phyloP scores from a whole-genome alignment of 176 grass and related monocot species.

The Miscanthus lutarioriparius region DNA sequence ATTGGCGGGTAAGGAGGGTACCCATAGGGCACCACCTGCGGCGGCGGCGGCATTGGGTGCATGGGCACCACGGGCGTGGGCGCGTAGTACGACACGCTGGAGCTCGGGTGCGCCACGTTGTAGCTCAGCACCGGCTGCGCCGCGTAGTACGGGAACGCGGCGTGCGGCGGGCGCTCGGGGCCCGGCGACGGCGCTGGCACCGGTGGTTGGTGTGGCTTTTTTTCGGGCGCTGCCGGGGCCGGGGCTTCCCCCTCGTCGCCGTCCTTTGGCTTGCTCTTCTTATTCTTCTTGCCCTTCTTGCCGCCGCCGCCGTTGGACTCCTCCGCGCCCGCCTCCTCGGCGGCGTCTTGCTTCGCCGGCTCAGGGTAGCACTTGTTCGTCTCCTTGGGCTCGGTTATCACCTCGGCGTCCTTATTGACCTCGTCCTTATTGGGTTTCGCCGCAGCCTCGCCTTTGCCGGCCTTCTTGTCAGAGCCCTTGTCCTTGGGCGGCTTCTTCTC shows the following conservation, averaged over 20 bases:
- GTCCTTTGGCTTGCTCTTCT: constrained; percentile 42
- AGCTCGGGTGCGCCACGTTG: constrained; percentile 60
- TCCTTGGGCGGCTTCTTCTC: constrained; percentile 31
- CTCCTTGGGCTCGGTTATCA: constrained; percentile 19
- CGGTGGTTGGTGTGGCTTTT: background rate
- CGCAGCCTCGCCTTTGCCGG: constrained; percentile 28
- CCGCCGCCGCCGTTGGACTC: constrained; percentile 16
- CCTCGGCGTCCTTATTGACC: constrained; percentile 19
- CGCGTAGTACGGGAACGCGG: constrained; percentile 41
- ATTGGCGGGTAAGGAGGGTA: constrained; percentile 27
- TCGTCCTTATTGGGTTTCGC: constrained; percentile 30
- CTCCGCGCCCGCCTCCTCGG: constrained; percentile 25
- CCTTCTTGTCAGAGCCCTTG: constrained; percentile 28
- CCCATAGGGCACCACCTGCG: constrained; percentile 22
- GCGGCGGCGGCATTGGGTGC: constrained; percentile 32
- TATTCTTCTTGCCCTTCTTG: constrained; percentile 59
- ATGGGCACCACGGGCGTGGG: constrained; percentile 34
- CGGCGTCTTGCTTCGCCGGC: constrained; percentile 21
- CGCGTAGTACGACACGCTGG: constrained; percentile 77
- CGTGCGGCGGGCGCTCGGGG: constrained; percentile 16
- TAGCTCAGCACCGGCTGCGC: constrained; percentile 76
- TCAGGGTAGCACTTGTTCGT: constrained; percentile 32
- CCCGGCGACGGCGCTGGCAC: background rate
- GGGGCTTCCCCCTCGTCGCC: background rate
- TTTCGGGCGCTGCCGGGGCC: background rate